Percentiles rank a stretch among this genome's conserved stretches.
These are phyloP conservation scores for Metschnikowia santaceciliae DNA, from an alignment of 805 yeast genomes.

Conservation along the genomic window DNA sequence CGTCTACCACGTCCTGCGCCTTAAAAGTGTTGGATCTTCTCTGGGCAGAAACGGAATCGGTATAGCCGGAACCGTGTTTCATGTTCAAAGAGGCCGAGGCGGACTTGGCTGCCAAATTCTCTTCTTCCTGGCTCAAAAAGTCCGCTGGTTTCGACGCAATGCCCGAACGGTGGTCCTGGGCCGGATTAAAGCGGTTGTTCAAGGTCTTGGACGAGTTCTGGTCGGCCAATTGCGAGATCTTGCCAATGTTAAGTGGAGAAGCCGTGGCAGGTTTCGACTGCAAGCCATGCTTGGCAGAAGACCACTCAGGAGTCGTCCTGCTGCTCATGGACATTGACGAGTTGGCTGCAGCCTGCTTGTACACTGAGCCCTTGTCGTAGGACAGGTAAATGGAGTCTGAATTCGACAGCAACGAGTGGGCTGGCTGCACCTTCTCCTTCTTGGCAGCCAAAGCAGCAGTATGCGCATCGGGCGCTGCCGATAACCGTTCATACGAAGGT, in stretches of 20 bases:
- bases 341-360: constrained; percentile 31
- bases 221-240: constrained; percentile 34
- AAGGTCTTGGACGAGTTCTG: constrained; percentile 37
- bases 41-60: constrained; percentile 24
- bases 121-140: constrained; percentile 39
- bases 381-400: constrained; percentile 33
- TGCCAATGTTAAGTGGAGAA: constrained; percentile 29
- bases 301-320: constrained; percentile 41
- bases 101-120: constrained; percentile 50
- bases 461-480: constrained; percentile 59
- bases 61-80: constrained; percentile 28
- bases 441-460: constrained; percentile 54
- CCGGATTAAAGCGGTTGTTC: constrained; percentile 41
- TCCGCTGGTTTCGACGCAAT: constrained; percentile 23
- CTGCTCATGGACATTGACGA: constrained; percentile 44
- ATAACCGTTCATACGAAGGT: constrained; percentile 54
- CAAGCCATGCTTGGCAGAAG: constrained; percentile 33
- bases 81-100: constrained; percentile 57
- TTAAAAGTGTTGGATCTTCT: constrained; percentile 32
- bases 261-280: constrained; percentile 22
- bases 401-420: constrained; percentile 5
- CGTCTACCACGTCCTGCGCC: constrained; percentile 44
- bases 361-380: constrained; percentile 28
- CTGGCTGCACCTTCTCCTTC: constrained; percentile 23
- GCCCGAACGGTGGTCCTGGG: constrained; percentile 40